A percentile compares a stretch with the other conserved stretches of the same genome.
These are phyloP conservation scores for Aspergillus oerlinghausenensis DNA, from an alignment of 2,329 filamentous ascomycete species.

Conservation along the genomic window DNA sequence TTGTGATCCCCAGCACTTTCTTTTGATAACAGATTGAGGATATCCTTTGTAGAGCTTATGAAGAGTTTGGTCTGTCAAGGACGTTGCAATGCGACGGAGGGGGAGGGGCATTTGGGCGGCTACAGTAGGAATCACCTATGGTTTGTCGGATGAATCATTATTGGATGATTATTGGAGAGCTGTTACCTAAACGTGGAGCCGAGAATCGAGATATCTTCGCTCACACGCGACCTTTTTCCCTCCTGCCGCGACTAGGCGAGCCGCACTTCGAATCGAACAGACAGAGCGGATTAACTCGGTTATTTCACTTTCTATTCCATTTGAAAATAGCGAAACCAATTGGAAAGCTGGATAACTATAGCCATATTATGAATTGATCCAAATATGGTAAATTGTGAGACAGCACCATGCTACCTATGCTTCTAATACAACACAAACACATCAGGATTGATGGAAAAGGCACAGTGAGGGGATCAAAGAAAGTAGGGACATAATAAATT, in stretches of 20 bases:
- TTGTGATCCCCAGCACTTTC: conserved; percentile 3
- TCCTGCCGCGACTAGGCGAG: conserved; percentile 6
- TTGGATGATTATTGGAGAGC: not conserved
- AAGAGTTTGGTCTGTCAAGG: conserved; percentile 17
- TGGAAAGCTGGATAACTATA: not conserved
- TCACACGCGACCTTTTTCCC: not conserved
- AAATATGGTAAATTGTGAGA: not conserved
- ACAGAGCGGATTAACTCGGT: not conserved
- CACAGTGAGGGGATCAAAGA: not conserved
- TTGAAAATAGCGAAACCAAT: not conserved
- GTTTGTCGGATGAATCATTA: not conserved
- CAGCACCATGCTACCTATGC: not conserved
- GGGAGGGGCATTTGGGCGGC: conserved; percentile 31
- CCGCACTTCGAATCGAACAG: not conserved
- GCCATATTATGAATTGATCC: not conserved
- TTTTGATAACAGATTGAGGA: conserved; percentile 2
- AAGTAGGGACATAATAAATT: not conserved
- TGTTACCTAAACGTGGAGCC: not conserved
- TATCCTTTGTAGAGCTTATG: not conserved
- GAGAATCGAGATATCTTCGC: not conserved
- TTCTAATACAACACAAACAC: not conserved
- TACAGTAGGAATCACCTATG: conserved; percentile 13
- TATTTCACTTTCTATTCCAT: not conserved
- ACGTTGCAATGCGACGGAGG: conserved; percentile 26
- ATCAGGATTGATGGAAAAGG: not conserved